Evolutionary conservation across 2,329 filamentous ascomycete species (phyloP).

Genomic region (Sclerotinia glacialis): DNA sequence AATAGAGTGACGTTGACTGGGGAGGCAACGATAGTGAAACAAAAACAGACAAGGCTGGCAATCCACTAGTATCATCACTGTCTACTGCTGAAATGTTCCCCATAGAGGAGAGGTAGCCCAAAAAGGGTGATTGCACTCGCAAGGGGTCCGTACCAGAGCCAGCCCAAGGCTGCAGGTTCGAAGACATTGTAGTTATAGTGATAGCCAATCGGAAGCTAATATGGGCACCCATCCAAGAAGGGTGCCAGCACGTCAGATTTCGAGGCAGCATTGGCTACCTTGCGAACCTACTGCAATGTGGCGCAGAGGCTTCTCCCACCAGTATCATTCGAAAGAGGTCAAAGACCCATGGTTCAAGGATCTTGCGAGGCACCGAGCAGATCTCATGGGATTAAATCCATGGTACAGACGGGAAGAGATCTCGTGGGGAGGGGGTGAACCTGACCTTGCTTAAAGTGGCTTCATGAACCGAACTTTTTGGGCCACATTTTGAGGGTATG

Average conservation of each 20-base stretch:
- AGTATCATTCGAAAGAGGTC: slow-evolving; percentile 31
- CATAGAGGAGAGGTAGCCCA: slow-evolving; percentile 5
- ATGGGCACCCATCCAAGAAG: not conserved
- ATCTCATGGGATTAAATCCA: slow-evolving; percentile 27
- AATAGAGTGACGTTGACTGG: slow-evolving; percentile 16
- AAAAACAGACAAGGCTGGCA: slow-evolving; percentile 13
- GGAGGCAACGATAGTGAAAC: slow-evolving; percentile 17
- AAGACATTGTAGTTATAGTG: slow-evolving; percentile 9
- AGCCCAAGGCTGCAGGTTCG: slow-evolving; percentile 12
- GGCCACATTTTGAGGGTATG: not conserved
- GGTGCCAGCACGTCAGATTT: slow-evolving; percentile 16
- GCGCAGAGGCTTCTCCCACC: slow-evolving; percentile 28
- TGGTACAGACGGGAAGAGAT: slow-evolving; percentile 25
- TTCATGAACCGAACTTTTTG: slow-evolving; percentile 8
- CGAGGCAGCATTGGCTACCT: slow-evolving; percentile 14
- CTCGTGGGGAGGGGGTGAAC: not conserved
- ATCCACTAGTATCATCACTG: slow-evolving; percentile 2
- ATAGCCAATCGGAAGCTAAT: slow-evolving; percentile 14
- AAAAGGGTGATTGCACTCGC: slow-evolving; percentile 9
- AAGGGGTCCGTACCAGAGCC: slow-evolving; percentile 13
- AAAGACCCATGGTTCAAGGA: slow-evolving; percentile 35
- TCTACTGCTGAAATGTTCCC: slow-evolving; percentile 4
- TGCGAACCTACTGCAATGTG: slow-evolving; percentile 27
- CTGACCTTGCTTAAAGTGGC: slow-evolving; percentile 6
- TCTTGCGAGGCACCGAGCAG: slow-evolving; percentile 36